These are phyloP conservation scores for Globisporangium irregulare DNA, from an alignment of 352 stramenopile species.

Conservation along the genomic window DNA sequence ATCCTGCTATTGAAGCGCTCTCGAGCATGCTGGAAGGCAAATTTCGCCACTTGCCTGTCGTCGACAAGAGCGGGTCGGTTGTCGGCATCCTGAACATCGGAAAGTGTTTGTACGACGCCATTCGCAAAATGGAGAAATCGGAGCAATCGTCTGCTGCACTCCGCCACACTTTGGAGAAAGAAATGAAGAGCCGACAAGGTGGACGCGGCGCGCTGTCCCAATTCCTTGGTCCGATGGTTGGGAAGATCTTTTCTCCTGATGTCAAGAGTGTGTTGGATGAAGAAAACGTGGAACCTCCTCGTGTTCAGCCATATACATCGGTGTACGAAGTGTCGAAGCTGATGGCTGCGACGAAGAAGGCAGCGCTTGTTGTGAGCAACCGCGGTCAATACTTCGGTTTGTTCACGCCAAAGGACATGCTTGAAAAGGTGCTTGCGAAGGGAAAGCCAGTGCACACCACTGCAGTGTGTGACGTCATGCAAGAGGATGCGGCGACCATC, in stretches of 20 bases:
- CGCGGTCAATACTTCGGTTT: constrained; percentile 92
- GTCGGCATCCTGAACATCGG: constrained; percentile 97
- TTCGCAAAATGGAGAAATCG: constrained; percentile 95
- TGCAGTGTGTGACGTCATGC: constrained; percentile 90
- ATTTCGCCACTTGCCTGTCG: constrained; percentile 84
- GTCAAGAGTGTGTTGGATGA: constrained; percentile 83
- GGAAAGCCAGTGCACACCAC: constrained; percentile 91
- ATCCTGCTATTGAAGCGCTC: constrained; percentile 83
- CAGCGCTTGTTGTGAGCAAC: constrained; percentile 93
- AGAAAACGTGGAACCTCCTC: constrained; percentile 69
- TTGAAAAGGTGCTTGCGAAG: constrained; percentile 93
- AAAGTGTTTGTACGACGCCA: constrained; percentile 98
- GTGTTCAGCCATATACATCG: constrained; percentile 86
- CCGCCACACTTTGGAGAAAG: constrained; percentile 74
- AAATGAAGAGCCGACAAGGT: constrained; percentile 56
- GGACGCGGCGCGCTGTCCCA: constrained; percentile 43
- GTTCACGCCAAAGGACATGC: constrained; percentile 98
- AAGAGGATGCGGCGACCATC: constrained; percentile 72
- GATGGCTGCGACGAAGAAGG: constrained; percentile 94
- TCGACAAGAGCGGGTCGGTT: constrained; percentile 80
- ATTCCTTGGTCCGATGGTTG: constrained; percentile 80
- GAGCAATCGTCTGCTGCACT: constrained; percentile 72
- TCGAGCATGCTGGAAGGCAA: constrained; percentile 86
- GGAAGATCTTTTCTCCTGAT: constrained; percentile 86
- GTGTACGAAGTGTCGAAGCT: constrained; percentile 91